Evolutionary conservation across 1,139 yeast genomes (phyloP).

Genomic region (Fermentozyma sake): DNA sequence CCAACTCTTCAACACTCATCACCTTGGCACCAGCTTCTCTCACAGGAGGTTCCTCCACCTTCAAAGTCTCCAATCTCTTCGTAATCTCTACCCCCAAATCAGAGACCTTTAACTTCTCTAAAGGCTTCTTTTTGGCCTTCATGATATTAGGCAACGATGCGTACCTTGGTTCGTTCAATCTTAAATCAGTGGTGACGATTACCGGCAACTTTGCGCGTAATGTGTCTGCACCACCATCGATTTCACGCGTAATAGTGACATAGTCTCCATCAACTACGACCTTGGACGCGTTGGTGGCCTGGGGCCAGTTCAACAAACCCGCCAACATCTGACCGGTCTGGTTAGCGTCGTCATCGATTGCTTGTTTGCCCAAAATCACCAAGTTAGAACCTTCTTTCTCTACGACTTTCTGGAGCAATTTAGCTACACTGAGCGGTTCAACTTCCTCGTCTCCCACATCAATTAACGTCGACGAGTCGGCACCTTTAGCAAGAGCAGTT

Average conservation of each 20-base stretch:
- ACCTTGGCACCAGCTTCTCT: conserved; percentile 83
- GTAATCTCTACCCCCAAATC: conserved; percentile 67
- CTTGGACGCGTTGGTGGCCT: conserved; percentile 93
- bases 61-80: conserved; percentile 63
- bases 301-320: conserved; percentile 94
- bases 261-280: conserved; percentile 61
- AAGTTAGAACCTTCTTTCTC: conserved; percentile 70
- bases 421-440: conserved; percentile 91
- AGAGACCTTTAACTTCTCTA: conserved; percentile 63
- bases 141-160: conserved; percentile 91
- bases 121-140: conserved; percentile 97
- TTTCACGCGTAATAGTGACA: conserved; percentile 81
- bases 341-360: conserved; percentile 91
- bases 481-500: conserved; percentile 92
- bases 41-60: conserved; percentile 80
- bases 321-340: conserved; percentile 99
- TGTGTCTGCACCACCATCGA: conserved; percentile 92
- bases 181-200: conserved; percentile 85
- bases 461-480: conserved; percentile 76
- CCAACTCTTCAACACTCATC: conserved; percentile 73
- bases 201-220: conserved; percentile 76
- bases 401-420: conserved; percentile 70
- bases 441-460: conserved; percentile 70
- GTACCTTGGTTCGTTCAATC: conserved; percentile 91
- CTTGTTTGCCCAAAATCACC: conserved; percentile 89